Evolutionary conservation across 2,329 filamentous ascomycete species (phyloP).

Genomic region (Pseudogymnoascus sp.): DNA sequence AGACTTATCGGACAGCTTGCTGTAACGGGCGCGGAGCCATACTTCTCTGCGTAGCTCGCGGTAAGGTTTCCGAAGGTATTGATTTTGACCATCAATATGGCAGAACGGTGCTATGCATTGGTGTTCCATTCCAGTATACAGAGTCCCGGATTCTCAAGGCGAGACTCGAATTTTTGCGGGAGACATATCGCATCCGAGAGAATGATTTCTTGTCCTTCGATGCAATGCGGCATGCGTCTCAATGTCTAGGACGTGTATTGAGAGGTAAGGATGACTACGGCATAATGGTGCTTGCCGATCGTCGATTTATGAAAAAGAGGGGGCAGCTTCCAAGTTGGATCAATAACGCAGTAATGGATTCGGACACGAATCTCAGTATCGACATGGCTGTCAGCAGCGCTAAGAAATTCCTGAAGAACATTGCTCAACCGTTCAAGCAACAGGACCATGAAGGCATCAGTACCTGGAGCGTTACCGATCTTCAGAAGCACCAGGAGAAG

Average conservation of each 20-base stretch:
- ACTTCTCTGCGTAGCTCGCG: slow-evolving; percentile 87
- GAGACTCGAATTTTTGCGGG: slow-evolving; percentile 86
- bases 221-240: slow-evolving; percentile 97
- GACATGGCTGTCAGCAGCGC: slow-evolving; percentile 90
- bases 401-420: slow-evolving; percentile 79
- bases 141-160: slow-evolving; percentile 96
- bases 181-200: slow-evolving; percentile 93
- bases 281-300: slow-evolving; percentile 97
- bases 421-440: slow-evolving; percentile 81
- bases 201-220: slow-evolving; percentile 98
- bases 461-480: slow-evolving; percentile 77
- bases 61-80: slow-evolving; percentile 95
- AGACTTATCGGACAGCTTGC: slow-evolving; percentile 95
- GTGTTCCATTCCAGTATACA: slow-evolving; percentile 97
- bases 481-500: slow-evolving; percentile 71
- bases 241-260: slow-evolving; percentile 89
- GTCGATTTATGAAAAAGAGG: slow-evolving; percentile 86
- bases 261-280: slow-evolving; percentile 98
- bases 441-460: slow-evolving; percentile 87
- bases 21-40: slow-evolving; percentile 94
- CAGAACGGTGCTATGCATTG: slow-evolving; percentile 89
- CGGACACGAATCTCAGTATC: slow-evolving; percentile 82
- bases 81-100: slow-evolving; percentile 99
- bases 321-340: slow-evolving; percentile 95
- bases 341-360: slow-evolving; percentile 73